Base-by-base conservation (phyloP, 768 basidiomycete species). In the Tephrocybe sp. region DNA sequence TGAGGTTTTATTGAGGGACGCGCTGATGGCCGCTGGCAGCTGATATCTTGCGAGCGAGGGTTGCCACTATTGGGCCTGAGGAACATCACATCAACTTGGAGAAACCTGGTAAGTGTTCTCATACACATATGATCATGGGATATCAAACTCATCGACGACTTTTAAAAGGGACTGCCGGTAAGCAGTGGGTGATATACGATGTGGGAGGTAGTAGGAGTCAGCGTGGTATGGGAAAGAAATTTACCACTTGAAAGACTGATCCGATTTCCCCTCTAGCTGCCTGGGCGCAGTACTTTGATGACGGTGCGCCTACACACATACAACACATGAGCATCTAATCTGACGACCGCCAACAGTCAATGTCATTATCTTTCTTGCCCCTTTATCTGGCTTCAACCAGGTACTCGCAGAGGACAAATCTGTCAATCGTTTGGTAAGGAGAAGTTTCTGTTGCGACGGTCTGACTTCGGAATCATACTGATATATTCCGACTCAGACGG, bases 221-320 rank as follows among this genome's bases (percentile, higher is more conserved):
- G 59, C 67, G 83, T 67, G 79, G 83, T 82, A 56, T 45, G 71
- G 25, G 12, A 1, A 40, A 33, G 32, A 28, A 32, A 40, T 14
- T 12, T 18, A 17, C 14, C 39, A 20, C 18, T 20, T 17, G 18
- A 18, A 39, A 39, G 18, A 39, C 20, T 12, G 34, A 39, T 46
- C 18, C 43, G 48, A 30, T 50, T 52, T 38, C 4, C 12, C 18
- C 38, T n/a, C 17, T 47, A 84, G 84, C 79, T 49, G 77, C 78
- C 4, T 86, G 85, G 86, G 80, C 80, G 1, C 83, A 85, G 23
- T 88, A 80, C 62, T 86, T 88, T 51, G 84, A 87, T 49, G 79
- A 85, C 60, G 80, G 83, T 84, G 45, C 42, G 71, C 56, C 23
- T 9, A 24, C 23, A 40, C 18, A 14, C 14, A 21, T 15, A 41